phyloP scores from a whole-genome alignment of 345 rosid species.

The Triadica sebifera region DNA sequence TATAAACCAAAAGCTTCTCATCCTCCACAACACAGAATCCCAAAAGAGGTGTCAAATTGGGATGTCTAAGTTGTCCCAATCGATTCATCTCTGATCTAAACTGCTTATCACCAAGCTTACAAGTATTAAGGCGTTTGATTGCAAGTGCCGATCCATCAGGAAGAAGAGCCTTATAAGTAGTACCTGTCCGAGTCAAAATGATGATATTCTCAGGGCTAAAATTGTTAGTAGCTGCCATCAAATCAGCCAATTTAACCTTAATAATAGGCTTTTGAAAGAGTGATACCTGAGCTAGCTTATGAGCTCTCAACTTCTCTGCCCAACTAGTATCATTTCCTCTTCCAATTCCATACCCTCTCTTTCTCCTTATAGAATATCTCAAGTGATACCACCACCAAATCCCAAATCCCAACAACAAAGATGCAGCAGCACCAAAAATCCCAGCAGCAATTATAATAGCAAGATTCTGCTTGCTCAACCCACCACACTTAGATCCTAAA shows the following conservation, averaged over 20 bases:
- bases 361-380: slow-evolving; percentile 40
- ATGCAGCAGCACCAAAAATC: slow-evolving; percentile 73
- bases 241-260: slow-evolving; percentile 72
- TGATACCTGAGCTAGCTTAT: slow-evolving; percentile 69
- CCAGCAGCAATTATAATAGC: slow-evolving; percentile 82
- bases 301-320: slow-evolving; percentile 55
- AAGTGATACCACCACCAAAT: slow-evolving; percentile 87
- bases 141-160: slow-evolving; percentile 88
- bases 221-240: slow-evolving; percentile 76
- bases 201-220: slow-evolving; percentile 53
- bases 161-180: slow-evolving; percentile 76
- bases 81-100: slow-evolving; percentile 68
- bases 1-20: slow-evolving; percentile 78
- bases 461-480: slow-evolving; percentile 71
- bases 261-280: slow-evolving; percentile 91
- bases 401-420: slow-evolving; percentile 71
- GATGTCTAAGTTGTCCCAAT: slow-evolving; percentile 78
- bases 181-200: slow-evolving; percentile 60
- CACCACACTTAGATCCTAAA: slow-evolving; percentile 57
- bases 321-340: slow-evolving; percentile 50
- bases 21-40: slow-evolving; percentile 79
- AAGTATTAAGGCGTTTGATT: slow-evolving; percentile 57
- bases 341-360: slow-evolving; percentile 35
- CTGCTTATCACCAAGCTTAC: slow-evolving; percentile 73
- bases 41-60: slow-evolving; percentile 80